These are phyloP conservation scores for Monosporascus sp. DNA, from an alignment of 2,329 filamentous ascomycete genomes.

Conservation along the genomic window DNA sequence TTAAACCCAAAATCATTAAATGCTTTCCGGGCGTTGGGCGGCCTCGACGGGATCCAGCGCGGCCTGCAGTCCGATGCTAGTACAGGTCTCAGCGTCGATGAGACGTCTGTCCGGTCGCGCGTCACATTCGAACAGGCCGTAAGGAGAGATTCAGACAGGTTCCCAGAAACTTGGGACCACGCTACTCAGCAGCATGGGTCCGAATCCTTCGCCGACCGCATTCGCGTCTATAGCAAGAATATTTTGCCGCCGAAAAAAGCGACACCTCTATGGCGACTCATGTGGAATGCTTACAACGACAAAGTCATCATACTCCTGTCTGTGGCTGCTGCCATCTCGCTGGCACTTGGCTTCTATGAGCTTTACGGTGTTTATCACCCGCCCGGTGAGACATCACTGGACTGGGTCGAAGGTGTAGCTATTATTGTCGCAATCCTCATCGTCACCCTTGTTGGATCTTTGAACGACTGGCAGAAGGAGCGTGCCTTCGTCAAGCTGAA, in stretches of 20 bases:
- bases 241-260: slow-evolving; percentile 54
- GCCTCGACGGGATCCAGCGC: slow-evolving; percentile 62
- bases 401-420: slow-evolving; percentile 60
- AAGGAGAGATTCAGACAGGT: slow-evolving; percentile 15
- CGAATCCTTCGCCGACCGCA: slow-evolving; percentile 43
- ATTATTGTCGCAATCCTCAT: slow-evolving; percentile 58
- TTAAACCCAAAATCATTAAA: slow-evolving; percentile 69
- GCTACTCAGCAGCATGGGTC: slow-evolving; percentile 4
- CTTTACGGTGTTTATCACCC: slow-evolving; percentile 44
- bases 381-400: slow-evolving; percentile 39
- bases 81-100: slow-evolving; percentile 64
- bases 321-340: slow-evolving; percentile 61
- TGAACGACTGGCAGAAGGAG: slow-evolving; percentile 61
- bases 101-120: slow-evolving; percentile 35
- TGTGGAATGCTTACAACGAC: slow-evolving; percentile 70
- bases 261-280: slow-evolving; percentile 51
- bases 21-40: slow-evolving; percentile 67
- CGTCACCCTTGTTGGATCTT: slow-evolving; percentile 53
- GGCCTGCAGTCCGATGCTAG: slow-evolving; percentile 60
- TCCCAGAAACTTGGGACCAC: slow-evolving; percentile 11
- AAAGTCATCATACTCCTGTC: slow-evolving; percentile 68
- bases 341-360: slow-evolving; percentile 66
- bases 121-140: slow-evolving; percentile 27
- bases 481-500: slow-evolving; percentile 55
- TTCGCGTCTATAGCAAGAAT: slow-evolving; percentile 56